phyloP scores from a whole-genome alignment of 1,284 basidiomycete species.

The Ustilago nuda region DNA sequence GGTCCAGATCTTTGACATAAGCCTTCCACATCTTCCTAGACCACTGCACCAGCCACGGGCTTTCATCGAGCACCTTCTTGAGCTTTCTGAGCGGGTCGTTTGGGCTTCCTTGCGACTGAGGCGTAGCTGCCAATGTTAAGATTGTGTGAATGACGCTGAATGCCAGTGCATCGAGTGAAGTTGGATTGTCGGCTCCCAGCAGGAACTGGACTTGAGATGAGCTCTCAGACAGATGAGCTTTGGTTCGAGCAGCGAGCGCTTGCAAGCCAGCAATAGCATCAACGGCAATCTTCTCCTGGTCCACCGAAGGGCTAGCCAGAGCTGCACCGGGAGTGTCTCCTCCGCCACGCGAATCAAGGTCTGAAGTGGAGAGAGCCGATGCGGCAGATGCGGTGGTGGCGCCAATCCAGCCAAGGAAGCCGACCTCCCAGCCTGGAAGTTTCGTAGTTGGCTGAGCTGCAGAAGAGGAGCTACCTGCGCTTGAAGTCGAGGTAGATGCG shows the following conservation, averaged over 20 bases:
- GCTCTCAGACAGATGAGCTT: slow-evolving; percentile 19
- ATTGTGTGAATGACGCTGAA: slow-evolving; percentile 56
- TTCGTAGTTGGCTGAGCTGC: slow-evolving; percentile 41
- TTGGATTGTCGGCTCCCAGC: slow-evolving; percentile 23
- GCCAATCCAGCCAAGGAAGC: slow-evolving; percentile 49
- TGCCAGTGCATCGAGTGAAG: slow-evolving; percentile 48
- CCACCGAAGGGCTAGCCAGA: slow-evolving; percentile 32
- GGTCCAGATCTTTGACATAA: slow-evolving; percentile 38
- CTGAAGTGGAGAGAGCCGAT: slow-evolving; percentile 26
- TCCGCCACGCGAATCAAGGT: slow-evolving; percentile 36
- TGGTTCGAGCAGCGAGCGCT: slow-evolving; percentile 35
- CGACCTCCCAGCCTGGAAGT: slow-evolving; percentile 53
- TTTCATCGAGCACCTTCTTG: slow-evolving; percentile 42
- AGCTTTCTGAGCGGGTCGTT: slow-evolving; percentile 27
- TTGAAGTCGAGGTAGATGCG: slow-evolving; percentile 10
- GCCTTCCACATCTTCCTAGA: slow-evolving; percentile 45
- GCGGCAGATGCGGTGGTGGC: slow-evolving; percentile 36
- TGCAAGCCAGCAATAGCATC: slow-evolving; percentile 37
- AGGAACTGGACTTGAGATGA: slow-evolving; percentile 15
- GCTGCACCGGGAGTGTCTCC: slow-evolving; percentile 49
- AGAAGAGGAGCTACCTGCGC: neutral
- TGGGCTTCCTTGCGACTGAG: slow-evolving; percentile 13
- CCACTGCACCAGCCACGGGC: slow-evolving; percentile 44
- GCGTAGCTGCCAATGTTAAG: slow-evolving; percentile 50
- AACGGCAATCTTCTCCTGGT: slow-evolving; percentile 34